Evolutionary conservation across 192 early-diverging fungal species (phyloP).

Genomic region (Cetraspora pellucida): DNA sequence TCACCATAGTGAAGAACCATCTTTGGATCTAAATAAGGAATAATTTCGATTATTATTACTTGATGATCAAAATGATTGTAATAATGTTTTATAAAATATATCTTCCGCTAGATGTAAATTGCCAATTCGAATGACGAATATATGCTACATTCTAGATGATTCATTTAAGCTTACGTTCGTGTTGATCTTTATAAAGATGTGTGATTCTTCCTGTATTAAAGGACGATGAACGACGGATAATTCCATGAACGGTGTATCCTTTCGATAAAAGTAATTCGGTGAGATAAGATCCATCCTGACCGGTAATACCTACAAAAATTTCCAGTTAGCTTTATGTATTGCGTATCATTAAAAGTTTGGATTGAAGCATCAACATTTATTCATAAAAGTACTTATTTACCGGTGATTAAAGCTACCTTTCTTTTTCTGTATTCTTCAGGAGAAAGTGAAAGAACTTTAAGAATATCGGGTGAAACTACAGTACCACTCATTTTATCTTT

Average conservation of each 20-base stretch:
- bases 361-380: neutral
- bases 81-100: neutral
- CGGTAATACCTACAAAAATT: constrained; percentile 66
- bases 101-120: neutral
- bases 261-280: constrained; percentile 72
- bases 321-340: neutral
- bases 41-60: neutral
- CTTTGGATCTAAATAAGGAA: constrained; percentile 46
- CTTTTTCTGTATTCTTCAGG: constrained; percentile 60
- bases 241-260: constrained; percentile 80
- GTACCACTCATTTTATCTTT: neutral
- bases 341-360: neutral
- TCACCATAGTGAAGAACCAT: constrained; percentile 82
- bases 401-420: constrained; percentile 65
- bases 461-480: constrained; percentile 22
- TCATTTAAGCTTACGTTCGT: constrained; percentile 54
- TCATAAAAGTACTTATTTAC: constrained; percentile 39
- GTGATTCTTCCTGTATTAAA: constrained; percentile 84
- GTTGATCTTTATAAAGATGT: constrained; percentile 75
- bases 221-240: constrained; percentile 81
- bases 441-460: constrained; percentile 48
- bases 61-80: neutral
- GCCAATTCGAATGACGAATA: no score
- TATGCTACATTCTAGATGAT: neutral
- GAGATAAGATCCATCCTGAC: constrained; percentile 81